Evolutionary conservation across 305 asterid species (phyloP).

Genomic region (Fraxinus greggii): DNA sequence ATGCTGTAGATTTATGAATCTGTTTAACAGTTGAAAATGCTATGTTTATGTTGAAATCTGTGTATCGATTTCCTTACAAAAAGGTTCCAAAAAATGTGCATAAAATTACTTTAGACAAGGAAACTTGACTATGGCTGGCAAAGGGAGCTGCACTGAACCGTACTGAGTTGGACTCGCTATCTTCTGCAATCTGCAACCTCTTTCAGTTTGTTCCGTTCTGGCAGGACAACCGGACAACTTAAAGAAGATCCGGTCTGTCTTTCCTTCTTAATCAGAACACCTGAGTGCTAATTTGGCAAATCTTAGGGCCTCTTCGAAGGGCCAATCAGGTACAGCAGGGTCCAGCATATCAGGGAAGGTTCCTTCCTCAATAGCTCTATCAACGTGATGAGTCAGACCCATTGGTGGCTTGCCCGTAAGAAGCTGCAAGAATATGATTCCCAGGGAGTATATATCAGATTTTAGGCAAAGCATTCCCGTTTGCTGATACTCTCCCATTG

Average conservation of each 20-base stretch:
- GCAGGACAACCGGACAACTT: conserved; percentile 38
- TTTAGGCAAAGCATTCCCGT: conserved; percentile 78
- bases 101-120: conserved; percentile 53
- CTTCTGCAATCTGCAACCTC: conserved; percentile 61
- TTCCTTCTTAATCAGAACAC: conserved; percentile 64
- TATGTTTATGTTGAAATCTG: no score
- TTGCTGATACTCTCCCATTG: conserved; percentile 51
- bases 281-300: conserved; percentile 49
- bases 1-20: no score
- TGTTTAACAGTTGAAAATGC: no score
- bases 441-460: conserved; percentile 65
- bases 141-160: conserved; percentile 31
- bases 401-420: conserved; percentile 61
- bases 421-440: conserved; percentile 60
- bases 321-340: conserved; percentile 58
- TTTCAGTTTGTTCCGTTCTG: conserved; percentile 46
- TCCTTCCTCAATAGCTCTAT: conserved; percentile 54
- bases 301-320: conserved; percentile 48
- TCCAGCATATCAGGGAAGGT: conserved; percentile 52
- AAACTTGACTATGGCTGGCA: conserved; percentile 55
- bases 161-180: conserved; percentile 24
- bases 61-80: no score
- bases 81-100: neutral
- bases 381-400: conserved; percentile 68
- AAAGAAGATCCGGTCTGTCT: conserved; percentile 71